Conservation (phyloP, 768 basidiomycete species). For the Leucosporidium creatinivorum region DNA sequence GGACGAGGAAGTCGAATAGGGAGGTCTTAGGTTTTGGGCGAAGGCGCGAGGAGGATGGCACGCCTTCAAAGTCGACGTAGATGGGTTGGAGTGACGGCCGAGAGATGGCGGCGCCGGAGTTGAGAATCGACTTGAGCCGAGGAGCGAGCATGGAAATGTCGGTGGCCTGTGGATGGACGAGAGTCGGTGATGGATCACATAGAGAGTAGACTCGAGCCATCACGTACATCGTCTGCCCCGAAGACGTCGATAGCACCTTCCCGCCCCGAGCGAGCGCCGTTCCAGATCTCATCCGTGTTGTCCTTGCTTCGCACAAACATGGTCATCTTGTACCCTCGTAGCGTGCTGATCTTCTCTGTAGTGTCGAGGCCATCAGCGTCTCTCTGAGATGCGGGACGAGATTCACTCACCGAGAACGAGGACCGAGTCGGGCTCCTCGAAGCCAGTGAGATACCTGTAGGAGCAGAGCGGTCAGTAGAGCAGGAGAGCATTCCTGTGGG, state of each 20-base stretch:
- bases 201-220: background rate
- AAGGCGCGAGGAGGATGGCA: conserved; percentile 46
- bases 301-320: conserved; percentile 74
- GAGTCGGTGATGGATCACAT: conserved; percentile 42
- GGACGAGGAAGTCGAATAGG: conserved; percentile 45
- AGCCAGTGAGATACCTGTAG: conserved; percentile 76
- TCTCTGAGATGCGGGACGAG: too few relatives aligned
- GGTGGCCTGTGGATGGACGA: conserved; percentile 30
- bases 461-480: too few relatives aligned
- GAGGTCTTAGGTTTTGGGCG: conserved; percentile 31
- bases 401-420: conserved; percentile 61
- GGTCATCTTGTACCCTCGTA: conserved; percentile 76
- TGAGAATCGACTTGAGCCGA: conserved; percentile 41
- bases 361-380: background rate
- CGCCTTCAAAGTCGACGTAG: conserved; percentile 47
- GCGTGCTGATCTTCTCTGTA: conserved; percentile 42
- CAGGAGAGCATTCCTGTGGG: too few relatives aligned
- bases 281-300: conserved; percentile 76
- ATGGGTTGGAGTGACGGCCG: conserved; percentile 40
- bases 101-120: background rate
- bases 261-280: conserved; percentile 70
- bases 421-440: conserved; percentile 85
- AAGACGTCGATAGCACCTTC: conserved; percentile 62
- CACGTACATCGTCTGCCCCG: conserved; percentile 61
- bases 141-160: conserved; percentile 51